Percentiles rank a stretch among this genome's conserved stretches.
Conservation (phyloP, 2,329 filamentous ascomycete genomes). For the Penicillium polonicum region DNA sequence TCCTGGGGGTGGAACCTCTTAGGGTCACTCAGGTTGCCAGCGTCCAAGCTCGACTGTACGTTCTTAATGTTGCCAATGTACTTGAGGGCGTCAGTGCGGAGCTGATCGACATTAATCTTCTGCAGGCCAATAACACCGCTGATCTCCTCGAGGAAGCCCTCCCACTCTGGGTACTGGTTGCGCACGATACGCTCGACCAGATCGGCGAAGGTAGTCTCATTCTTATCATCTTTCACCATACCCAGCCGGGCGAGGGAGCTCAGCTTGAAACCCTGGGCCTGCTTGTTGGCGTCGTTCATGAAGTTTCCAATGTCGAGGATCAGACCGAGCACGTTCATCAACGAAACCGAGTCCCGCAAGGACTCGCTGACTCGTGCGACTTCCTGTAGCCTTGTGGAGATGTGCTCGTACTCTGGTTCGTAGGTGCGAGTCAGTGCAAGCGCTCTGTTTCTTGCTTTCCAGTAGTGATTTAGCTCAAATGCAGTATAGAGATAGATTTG, state of each 20-base stretch:
- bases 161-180: slow-evolving; percentile 95
- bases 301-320: slow-evolving; percentile 99
- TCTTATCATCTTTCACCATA: slow-evolving; percentile 99
- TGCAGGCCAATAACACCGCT: slow-evolving; percentile 72
- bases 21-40: slow-evolving; percentile 89
- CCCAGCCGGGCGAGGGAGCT: slow-evolving; percentile 87
- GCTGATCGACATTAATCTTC: slow-evolving; percentile 92
- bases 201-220: slow-evolving; percentile 92
- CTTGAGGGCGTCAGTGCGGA: slow-evolving; percentile 79
- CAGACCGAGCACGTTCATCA: slow-evolving; percentile 94
- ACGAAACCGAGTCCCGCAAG: slow-evolving; percentile 80
- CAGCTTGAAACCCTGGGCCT: slow-evolving; percentile 95
- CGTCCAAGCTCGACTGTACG: slow-evolving; percentile 86
- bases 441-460: slow-evolving; percentile 95
- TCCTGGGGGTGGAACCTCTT: slow-evolving; percentile 99
- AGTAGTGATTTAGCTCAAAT: slow-evolving; percentile 94
- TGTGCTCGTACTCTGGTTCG: slow-evolving; percentile 87
- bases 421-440: slow-evolving; percentile 79
- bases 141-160: slow-evolving; percentile 83
- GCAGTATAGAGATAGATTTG: slow-evolving; percentile 93
- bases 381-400: slow-evolving; percentile 78
- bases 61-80: slow-evolving; percentile 96
- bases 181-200: slow-evolving; percentile 94
- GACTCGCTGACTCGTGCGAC: slow-evolving; percentile 88
- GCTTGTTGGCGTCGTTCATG: slow-evolving; percentile 99